Evolutionary conservation across 83 land plant species (phyloP), one percentile per base, ranked within the genome.

Genomic region (Isoetes engelmannii): DNA sequence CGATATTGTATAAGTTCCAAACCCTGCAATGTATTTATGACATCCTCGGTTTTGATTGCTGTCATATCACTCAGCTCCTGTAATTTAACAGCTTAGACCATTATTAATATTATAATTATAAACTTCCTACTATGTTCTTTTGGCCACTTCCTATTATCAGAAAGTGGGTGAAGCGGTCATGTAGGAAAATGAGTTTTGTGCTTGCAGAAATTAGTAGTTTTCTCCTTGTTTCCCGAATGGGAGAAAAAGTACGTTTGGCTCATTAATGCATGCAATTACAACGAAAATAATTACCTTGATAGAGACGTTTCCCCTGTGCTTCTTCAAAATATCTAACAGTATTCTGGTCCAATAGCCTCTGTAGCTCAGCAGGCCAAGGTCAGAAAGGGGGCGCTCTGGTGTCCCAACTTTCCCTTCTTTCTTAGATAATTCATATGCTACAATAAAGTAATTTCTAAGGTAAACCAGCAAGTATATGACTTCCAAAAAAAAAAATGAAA

Each of bases 341-440:
- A 91, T 91, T 21, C 99, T 72, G 17, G 99, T 95, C 99, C 99
- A 95, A 81, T 95, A 95, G 6, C 97, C 89, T 69, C 89, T 79
- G 72, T 88, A 95, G 63, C 99, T 91, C 69, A 95, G 70, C 67
- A 80, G 56, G 49, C 99, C 99, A 61, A 95, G 87, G 48, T 95
- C 99, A 55, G 99, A 95, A 13, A 95, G 84, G 6, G 99, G 99
- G 51, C 99, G 82, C 75, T 95, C 99, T 12, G 99, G 99, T 45
- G 99, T 95, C 18, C 99, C 99, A 65, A 88, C 94, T 77, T 95
- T 95, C 47, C 88, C 81, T 79, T 95, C 99, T 71, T 91, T 95
- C 79, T 95, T 95, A 45, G 99, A 95, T 12, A 95, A 81, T 69
- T 95, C 99, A 82, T 95, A 95, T 20, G 99, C 98, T 93, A 84